These are phyloP conservation scores for Thermoascus crustaceus DNA, from an alignment of 2,329 filamentous ascomycete species.

Conservation along the genomic window DNA sequence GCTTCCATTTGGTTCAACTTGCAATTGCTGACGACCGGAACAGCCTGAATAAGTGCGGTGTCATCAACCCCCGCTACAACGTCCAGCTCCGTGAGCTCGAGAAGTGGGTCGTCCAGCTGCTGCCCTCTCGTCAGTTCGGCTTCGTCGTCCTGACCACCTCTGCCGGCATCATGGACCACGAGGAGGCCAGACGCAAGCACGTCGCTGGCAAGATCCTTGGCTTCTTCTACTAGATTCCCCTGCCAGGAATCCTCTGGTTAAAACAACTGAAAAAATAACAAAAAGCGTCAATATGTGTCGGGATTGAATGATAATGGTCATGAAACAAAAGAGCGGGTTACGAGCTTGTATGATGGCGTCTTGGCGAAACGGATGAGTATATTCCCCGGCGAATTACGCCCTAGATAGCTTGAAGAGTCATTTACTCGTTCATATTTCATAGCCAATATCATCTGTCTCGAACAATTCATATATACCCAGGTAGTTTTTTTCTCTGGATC, in stretches of 20 bases:
- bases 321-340: constrained; percentile 11
- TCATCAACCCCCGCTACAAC: constrained; percentile 99
- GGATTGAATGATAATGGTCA: constrained; percentile 14
- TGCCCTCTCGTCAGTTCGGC: constrained; percentile 99
- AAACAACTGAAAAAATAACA: constrained; percentile 12
- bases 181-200: constrained; percentile 98
- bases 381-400: constrained; percentile 15
- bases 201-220: constrained; percentile 98
- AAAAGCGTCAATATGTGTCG: constrained; percentile 22
- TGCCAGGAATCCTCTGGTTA: constrained; percentile 1
- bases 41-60: constrained; percentile 93
- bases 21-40: constrained; percentile 10
- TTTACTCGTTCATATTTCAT: constrained; percentile 2
- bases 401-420: constrained; percentile 19
- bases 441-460: constrained; percentile 10
- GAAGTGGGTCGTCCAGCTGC: constrained; percentile 99
- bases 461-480: constrained; percentile 4
- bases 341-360: constrained; percentile 15
- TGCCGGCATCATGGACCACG: constrained; percentile 99
- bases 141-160: constrained; percentile 99
- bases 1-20: background rate
- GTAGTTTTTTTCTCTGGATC: background rate
- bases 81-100: constrained; percentile 94
- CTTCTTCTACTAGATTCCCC: constrained; percentile 81
- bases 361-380: constrained; percentile 18